Base-by-base conservation (phyloP, 2,329 filamentous ascomycete species). In the Fusarium caatingaense region DNA sequence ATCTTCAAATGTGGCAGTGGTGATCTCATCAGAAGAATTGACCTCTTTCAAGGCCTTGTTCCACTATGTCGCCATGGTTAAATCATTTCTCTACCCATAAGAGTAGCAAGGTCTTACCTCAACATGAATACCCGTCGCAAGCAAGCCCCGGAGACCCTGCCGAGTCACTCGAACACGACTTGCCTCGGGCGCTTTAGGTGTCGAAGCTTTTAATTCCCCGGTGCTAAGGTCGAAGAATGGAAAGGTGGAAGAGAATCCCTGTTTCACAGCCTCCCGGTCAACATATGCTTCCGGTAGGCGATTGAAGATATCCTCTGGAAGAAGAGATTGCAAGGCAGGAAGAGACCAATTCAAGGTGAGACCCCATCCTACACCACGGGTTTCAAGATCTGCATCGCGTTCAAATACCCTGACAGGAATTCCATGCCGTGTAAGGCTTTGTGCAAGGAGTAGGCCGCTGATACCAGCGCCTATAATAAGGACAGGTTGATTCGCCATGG, bases 281-380 rank as follows among this genome's bases (percentile, higher is more conserved):
- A 90, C 85, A 71, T 86, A 87, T 0, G 84, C 81, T 48, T 85
- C 83, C 2, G 83, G 80, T 4, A 89, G 76, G 1, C 81, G 80
- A 4, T 74, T 72, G 6, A 83, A 59, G 9, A 89, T 76, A 15
- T 83, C 77, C 0, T 80, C 74, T 0, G 87, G 85, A 28, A 91
- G 78, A 23, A 90, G 79, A 10, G 80, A 74, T 46, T 84, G 80
- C 42, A 91, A 79, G 3, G 81, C 82, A 0, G 84, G 81, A 12
- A 90, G 81, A 7, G 86, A 87, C 88, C 88, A 91, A 74, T 90
- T 87, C 60, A 91, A 79, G 0, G 88, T 90, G 60, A 91, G 79
- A 5, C 88, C 89, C 89, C 88, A 91, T 66, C 89, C 88, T 6
- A 83, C 79, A 21, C 79, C 85, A 32, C 83, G 85, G 28, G 81